Evolutionary conservation across 768 basidiomycete genomes (phyloP), one percentile per base, ranked within the genome.

Genomic region (Mycena belliarum): DNA sequence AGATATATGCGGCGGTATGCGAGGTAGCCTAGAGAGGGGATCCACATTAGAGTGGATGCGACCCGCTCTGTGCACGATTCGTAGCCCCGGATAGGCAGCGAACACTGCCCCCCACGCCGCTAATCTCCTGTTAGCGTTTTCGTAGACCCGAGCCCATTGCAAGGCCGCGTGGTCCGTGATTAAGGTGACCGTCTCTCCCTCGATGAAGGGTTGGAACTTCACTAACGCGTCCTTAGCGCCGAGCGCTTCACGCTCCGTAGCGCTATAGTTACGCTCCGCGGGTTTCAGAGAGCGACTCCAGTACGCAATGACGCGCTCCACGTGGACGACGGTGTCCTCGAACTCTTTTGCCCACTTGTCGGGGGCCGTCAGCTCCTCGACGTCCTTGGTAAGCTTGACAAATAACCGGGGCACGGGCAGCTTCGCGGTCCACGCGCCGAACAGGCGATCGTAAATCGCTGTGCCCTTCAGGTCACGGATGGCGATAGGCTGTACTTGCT

Each of bases 251-350:
- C n/a, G n/a, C n/a, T n/a, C n/a, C n/a, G n/a, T n/a, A n/a, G n/a
- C n/a, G n/a, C n/a, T n/a, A n/a, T n/a, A n/a, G n/a, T n/a, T n/a
- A n/a, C n/a, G n/a, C n/a, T n/a, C n/a, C n/a, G n/a, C n/a, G n/a
- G n/a, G n/a, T n/a, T n/a, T n/a, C n/a, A n/a, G n/a, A n/a, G n/a
- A n/a, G n/a, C n/a, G n/a, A n/a, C n/a, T n/a, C n/a, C n/a, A n/a
- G n/a, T n/a, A n/a, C n/a, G n/a, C n/a, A n/a, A n/a, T n/a, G n/a
- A n/a, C n/a, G n/a, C n/a, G 21, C 46, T 70, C 69, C 11, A 69
- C 56, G 38, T 60, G 44, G 1, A 70, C 59, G 0, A 33, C 24
- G 4, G 69, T 70, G 9, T 66, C 63, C n/a, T 68, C 55, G 18
- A 42, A 59, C 8, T 5, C 15, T 9, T 0, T 0, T 8, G 45